phyloP scores from a whole-genome alignment of 2,329 filamentous ascomycete species.

The Cladophialophora exuberans region DNA sequence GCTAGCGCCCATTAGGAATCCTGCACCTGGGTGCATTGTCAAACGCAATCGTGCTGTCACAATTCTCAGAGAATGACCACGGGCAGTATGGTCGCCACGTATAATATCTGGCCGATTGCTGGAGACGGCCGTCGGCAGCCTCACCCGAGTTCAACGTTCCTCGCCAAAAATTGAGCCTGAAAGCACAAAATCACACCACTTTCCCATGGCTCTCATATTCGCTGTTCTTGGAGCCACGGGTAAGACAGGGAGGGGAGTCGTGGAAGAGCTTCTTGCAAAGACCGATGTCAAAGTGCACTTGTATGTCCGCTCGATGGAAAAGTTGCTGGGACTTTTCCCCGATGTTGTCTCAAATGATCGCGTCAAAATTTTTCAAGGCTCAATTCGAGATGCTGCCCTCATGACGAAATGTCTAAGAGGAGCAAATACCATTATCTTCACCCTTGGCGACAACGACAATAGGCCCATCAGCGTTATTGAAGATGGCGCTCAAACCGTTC shows the following conservation, averaged over 20 bases:
- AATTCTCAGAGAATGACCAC: no score
- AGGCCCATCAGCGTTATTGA: slow-evolving; percentile 5
- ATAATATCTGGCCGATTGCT: no score
- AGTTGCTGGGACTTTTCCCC: slow-evolving; percentile 16
- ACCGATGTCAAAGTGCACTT: slow-evolving; percentile 3
- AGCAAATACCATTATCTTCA: slow-evolving; percentile 9
- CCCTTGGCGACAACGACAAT: slow-evolving; percentile 16
- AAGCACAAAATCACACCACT: slow-evolving; percentile 47
- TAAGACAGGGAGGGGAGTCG: slow-evolving; percentile 14
- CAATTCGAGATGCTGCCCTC: slow-evolving; percentile 1
- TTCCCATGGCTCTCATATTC: slow-evolving; percentile 16
- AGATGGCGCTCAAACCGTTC: slow-evolving; percentile 7
- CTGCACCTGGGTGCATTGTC: no score
- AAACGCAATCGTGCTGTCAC: no score
- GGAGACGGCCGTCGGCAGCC: no score
- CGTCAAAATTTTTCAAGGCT: slow-evolving; percentile 10
- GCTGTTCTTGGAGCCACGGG: slow-evolving; percentile 18
- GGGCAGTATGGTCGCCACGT: no score
- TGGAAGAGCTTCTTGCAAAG: slow-evolving; percentile 3
- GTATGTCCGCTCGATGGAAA: slow-evolving; percentile 15
- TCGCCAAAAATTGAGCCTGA: no score
- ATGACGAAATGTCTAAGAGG: slow-evolving; percentile 15
- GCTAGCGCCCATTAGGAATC: no score
- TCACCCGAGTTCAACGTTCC: no score
- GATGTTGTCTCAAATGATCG: slow-evolving; percentile 1